Base-by-base conservation (phyloP, 2,329 filamentous ascomycete species). In the Calonectria fujianensis region DNA sequence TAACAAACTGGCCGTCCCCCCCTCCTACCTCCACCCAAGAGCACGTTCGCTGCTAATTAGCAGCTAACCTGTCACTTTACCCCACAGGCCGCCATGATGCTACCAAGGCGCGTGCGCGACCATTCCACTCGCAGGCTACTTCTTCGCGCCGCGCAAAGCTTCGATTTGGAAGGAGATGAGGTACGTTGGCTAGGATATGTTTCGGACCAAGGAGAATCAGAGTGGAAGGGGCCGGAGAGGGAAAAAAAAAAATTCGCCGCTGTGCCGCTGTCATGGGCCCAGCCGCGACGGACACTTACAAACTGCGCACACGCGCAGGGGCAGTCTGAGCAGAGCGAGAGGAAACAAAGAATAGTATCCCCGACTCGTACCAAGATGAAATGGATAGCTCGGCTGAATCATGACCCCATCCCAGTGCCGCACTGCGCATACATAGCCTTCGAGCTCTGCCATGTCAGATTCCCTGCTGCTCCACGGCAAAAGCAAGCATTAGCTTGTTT, bases 31-130 rank as follows among this genome's bases (percentile, higher is more conserved):
- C 41, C 45, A 31, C 51, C 13, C 27, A 54, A 54, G 35, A 61
- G 35, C 57, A 61, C 57, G 57, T 61, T 61, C n/a, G 35, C 57
- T 61, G 35, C 32, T 61, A 61, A 61, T 61, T 61, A 61, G 57
- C 57, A 61, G n/a, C 57, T 61, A 61, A 61, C 57, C 57, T 61
- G 57, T 61, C 57, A 61, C 57, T 61, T 61, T 61, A 61, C 57
- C 57, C 57, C 57, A 61, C 57, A 61, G 54, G 35, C 57, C 31
- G 31, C 54, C 57, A 61, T 39, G 57, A 61, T 61, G 35, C 31
- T 61, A 61, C 57, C 57, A 61, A 39, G 32, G 57, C 57, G 57
- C 57, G 31, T 59, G 57, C 57, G 57, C 57, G 57, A 61, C 57
- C 57, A 61, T 61, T 39, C 57, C 57, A 39, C 57, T 39, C 57